Evolutionary conservation across 2,329 filamentous ascomycete genomes (phyloP).

Genomic region (Akanthomyces lecanii): DNA sequence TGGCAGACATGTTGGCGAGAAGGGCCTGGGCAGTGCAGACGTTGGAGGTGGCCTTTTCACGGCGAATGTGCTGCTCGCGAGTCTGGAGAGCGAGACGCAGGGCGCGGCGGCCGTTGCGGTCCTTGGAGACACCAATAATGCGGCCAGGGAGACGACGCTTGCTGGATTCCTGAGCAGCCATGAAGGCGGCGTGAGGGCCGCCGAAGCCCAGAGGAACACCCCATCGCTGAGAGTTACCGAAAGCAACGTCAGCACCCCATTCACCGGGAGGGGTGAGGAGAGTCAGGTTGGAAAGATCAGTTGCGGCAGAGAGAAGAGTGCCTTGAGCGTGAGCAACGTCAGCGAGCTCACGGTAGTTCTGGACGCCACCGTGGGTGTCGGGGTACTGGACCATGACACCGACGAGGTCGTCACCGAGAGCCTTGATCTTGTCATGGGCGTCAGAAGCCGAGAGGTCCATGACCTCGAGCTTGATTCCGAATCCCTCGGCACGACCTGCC

Average conservation of each 20-base stretch:
- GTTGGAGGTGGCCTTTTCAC: slow-evolving; percentile 96
- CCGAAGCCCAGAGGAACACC: slow-evolving; percentile 90
- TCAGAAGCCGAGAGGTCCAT: slow-evolving; percentile 66
- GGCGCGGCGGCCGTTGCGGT: slow-evolving; percentile 75
- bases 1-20: slow-evolving; percentile 90
- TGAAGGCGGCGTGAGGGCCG: slow-evolving; percentile 95
- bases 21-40: slow-evolving; percentile 94
- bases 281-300: slow-evolving; percentile 83
- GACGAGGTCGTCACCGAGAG: slow-evolving; percentile 74
- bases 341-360: slow-evolving; percentile 69
- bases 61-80: slow-evolving; percentile 89
- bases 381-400: slow-evolving; percentile 95
- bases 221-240: slow-evolving; percentile 86
- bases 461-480: slow-evolving; percentile 74
- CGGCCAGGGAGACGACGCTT: slow-evolving; percentile 94
- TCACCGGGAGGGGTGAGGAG: slow-evolving; percentile 85
- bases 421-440: slow-evolving; percentile 59
- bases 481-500: slow-evolving; percentile 81
- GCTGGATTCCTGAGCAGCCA: slow-evolving; percentile 83
- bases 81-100: slow-evolving; percentile 79
- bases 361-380: slow-evolving; percentile 76
- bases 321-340: slow-evolving; percentile 73
- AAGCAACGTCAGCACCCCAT: slow-evolving; percentile 92
- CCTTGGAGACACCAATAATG: slow-evolving; percentile 86
- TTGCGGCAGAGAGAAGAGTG: slow-evolving; percentile 79